These are phyloP conservation scores for Geotrichum restrictum DNA, from an alignment of 1,139 yeast species.

Conservation along the genomic window DNA sequence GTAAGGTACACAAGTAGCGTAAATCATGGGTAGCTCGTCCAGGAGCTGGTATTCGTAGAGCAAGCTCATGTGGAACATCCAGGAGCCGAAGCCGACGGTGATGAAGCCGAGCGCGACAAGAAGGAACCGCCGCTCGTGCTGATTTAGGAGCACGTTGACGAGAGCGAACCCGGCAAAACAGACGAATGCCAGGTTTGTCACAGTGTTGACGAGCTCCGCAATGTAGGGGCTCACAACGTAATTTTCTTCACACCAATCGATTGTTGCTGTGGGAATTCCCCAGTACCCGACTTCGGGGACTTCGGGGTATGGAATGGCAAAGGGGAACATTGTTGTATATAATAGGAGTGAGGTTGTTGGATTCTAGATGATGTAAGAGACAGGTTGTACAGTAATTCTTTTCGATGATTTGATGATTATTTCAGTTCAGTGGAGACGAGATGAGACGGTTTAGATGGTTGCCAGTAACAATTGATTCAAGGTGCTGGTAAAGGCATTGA, in stretches of 20 bases:
- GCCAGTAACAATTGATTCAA: neutral
- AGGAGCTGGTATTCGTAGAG: conserved; percentile 80
- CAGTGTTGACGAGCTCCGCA: conserved; percentile 84
- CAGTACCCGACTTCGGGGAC: conserved; percentile 34
- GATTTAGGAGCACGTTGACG: conserved; percentile 54
- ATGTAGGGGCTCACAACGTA: conserved; percentile 78
- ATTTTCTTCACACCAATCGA: conserved; percentile 97
- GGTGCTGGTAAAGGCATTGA: too few relatives aligned
- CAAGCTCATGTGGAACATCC: conserved; percentile 95
- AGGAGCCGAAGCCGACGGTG: conserved; percentile 85
- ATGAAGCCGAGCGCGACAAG: conserved; percentile 74
- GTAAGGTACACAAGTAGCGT: conserved; percentile 92
- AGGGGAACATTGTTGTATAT: conserved; percentile 21
- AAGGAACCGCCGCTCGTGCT: conserved; percentile 65
- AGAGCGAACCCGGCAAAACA: conserved; percentile 65
- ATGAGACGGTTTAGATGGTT: neutral
- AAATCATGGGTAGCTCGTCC: conserved; percentile 96
- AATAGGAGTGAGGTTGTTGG: neutral
- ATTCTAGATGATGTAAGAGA: too few relatives aligned
- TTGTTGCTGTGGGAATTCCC: conserved; percentile 54
- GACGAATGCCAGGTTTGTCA: conserved; percentile 68
- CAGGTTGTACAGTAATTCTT: too few relatives aligned
- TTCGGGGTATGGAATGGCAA: conserved; percentile 32
- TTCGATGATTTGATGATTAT: too few relatives aligned
- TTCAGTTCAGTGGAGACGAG: too few relatives aligned